Evolutionary conservation across 192 early-diverging fungal species (phyloP).

Genomic region (Backusella tuberculispora): DNA sequence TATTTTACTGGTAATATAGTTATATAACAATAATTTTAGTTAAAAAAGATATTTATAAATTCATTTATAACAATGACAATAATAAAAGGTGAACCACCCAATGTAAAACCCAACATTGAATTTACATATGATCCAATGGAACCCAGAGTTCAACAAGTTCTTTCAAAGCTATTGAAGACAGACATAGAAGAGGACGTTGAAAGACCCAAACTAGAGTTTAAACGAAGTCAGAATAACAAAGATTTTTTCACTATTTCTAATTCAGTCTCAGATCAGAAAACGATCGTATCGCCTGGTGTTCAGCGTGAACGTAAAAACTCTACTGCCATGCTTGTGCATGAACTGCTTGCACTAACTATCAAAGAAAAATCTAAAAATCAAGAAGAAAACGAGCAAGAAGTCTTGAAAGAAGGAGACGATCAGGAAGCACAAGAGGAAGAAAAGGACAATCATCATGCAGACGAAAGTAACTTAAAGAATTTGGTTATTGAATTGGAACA

Average conservation of each 20-base stretch:
- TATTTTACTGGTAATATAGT: slow-evolving; percentile 33
- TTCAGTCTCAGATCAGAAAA: background rate
- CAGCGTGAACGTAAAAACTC: background rate
- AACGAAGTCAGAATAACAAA: slow-evolving; percentile 6
- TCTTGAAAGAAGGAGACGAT: background rate
- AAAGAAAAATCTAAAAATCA: slow-evolving; percentile 4
- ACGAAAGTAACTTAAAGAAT: background rate
- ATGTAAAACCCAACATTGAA: slow-evolving; percentile 22
- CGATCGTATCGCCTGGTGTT: background rate
- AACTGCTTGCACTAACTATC: background rate
- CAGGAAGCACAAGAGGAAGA: background rate
- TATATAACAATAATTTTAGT: background rate
- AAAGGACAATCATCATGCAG: background rate
- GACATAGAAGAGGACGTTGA: background rate
- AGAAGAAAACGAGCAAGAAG: background rate
- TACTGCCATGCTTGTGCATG: slow-evolving; percentile 10
- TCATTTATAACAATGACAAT: background rate
- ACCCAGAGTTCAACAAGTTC: slow-evolving; percentile 18
- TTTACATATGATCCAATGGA: slow-evolving; percentile 20
- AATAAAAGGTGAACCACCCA: slow-evolving; percentile 15
- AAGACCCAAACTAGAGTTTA: slow-evolving; percentile 10
- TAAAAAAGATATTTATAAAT: background rate
- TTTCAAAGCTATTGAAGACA: background rate
- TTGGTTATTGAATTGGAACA: slow-evolving; percentile 42
- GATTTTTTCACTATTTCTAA: slow-evolving; percentile 16